These are phyloP conservation scores for Cyanodermella asteris DNA, from an alignment of 2,329 filamentous ascomycete genomes.

Conservation along the genomic window DNA sequence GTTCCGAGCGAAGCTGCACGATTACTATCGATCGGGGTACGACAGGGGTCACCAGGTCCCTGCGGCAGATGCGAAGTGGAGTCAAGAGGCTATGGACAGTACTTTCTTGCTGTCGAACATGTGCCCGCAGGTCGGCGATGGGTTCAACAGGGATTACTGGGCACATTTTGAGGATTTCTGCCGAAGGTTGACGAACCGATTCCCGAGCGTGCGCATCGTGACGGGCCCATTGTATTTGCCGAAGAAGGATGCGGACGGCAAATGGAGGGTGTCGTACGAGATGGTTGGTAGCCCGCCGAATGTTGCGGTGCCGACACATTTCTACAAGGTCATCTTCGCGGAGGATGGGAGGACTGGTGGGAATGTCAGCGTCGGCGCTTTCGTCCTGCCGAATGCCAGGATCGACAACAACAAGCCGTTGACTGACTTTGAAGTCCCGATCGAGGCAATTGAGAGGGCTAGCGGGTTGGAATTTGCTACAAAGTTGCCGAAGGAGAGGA, in stretches of 20 bases:
- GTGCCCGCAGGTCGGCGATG: conserved; percentile 94
- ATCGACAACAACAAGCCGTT: conserved; percentile 79
- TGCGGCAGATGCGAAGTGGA: conserved; percentile 91
- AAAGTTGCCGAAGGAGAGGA: conserved; percentile 50
- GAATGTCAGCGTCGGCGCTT: conserved; percentile 74
- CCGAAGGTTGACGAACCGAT: conserved; percentile 54
- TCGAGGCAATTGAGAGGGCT: conserved; percentile 81
- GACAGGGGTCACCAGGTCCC: conserved; percentile 94
- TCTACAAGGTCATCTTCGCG: conserved; percentile 97
- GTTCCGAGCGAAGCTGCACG: conserved; percentile 75
- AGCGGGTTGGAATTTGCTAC: conserved; percentile 78
- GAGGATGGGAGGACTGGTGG: conserved; percentile 53
- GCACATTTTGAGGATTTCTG: conserved; percentile 97
- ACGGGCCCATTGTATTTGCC: conserved; percentile 90
- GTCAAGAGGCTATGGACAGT: conserved; percentile 78
- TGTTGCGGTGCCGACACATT: conserved; percentile 90
- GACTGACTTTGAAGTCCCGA: conserved; percentile 77
- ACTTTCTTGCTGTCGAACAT: conserved; percentile 91
- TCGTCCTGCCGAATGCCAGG: conserved; percentile 77
- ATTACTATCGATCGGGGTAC: conserved; percentile 89
- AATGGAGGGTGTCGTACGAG: conserved; percentile 92
- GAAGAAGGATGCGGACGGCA: conserved; percentile 62
- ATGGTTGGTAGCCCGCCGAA: conserved; percentile 85
- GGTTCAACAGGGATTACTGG: conserved; percentile 99
- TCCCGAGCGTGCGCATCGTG: conserved; percentile 74